Evolutionary conservation across 495 filamentous ascomycete species (phyloP).

Genomic region (Hypoxylon fragiforme): DNA sequence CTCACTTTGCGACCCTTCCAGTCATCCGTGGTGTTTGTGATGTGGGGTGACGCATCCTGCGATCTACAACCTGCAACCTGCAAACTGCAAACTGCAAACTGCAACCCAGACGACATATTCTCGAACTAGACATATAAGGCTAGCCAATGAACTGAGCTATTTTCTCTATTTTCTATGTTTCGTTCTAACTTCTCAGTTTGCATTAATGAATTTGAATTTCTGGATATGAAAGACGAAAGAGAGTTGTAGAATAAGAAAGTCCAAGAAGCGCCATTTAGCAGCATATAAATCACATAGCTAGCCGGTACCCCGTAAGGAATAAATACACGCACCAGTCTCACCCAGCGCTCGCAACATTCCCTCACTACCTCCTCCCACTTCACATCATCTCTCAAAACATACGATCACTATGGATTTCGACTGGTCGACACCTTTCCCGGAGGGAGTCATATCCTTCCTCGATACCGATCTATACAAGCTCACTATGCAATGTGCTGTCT

Average conservation of each 20-base stretch:
- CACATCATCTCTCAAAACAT: not conserved
- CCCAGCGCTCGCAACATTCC: too few relatives aligned
- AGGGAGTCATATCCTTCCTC: slow-evolving; percentile 85
- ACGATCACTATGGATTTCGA: slow-evolving; percentile 54
- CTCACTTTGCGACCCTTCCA: not conserved
- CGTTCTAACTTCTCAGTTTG: not conserved
- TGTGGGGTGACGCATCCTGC: slow-evolving; percentile 23
- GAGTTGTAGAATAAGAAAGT: too few relatives aligned
- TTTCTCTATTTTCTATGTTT: slow-evolving; percentile 7
- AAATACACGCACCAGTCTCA: too few relatives aligned
- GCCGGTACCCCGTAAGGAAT: too few relatives aligned
- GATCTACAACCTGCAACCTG: not conserved
- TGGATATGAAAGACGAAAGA: too few relatives aligned
- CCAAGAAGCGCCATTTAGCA: too few relatives aligned
- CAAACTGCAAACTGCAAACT: not conserved
- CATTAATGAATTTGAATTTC: not conserved
- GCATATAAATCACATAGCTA: too few relatives aligned
- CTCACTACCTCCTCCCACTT: not conserved
- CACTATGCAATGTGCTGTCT: slow-evolving; percentile 96
- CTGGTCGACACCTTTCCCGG: slow-evolving; percentile 58
- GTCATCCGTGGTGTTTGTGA: too few relatives aligned
- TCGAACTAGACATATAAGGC: slow-evolving; percentile 13
- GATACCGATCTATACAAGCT: slow-evolving; percentile 98
- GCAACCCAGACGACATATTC: slow-evolving; percentile 19
- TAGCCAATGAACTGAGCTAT: slow-evolving; percentile 33